These are phyloP conservation scores for Neoboletus subvelutipes DNA, from an alignment of 768 basidiomycete species.

Conservation along the genomic window DNA sequence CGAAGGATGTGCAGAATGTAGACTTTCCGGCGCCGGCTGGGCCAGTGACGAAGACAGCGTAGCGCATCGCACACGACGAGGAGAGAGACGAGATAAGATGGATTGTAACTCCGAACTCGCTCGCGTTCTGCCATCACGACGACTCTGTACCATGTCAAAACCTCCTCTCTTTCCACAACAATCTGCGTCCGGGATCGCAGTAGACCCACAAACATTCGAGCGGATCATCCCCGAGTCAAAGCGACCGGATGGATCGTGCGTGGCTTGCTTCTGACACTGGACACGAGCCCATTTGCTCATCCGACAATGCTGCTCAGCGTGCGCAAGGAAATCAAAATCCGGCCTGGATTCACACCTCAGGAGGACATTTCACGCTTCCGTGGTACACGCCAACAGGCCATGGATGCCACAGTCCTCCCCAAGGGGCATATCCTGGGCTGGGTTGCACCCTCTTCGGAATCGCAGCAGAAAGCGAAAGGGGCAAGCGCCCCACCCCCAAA, in stretches of 20 bases:
- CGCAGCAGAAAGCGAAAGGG: conserved; percentile 31
- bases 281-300: conserved; percentile 10
- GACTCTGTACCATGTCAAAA: conserved; percentile 53
- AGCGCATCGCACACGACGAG: conserved; percentile 57
- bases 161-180: conserved; percentile 75
- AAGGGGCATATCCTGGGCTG: conserved; percentile 86
- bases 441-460: conserved; percentile 56
- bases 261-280: conserved; percentile 8
- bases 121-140: conserved; percentile 8
- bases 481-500: conserved; percentile 45
- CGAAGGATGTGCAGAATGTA: conserved; percentile 84
- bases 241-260: conserved; percentile 82
- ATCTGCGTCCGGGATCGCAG: conserved; percentile 72
- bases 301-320: conserved; percentile 45
- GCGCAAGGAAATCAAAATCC: conserved; percentile 84
- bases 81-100: conserved; percentile 12
- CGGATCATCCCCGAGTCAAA: conserved; percentile 85
- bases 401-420: conserved; percentile 61
- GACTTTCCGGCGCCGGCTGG: conserved; percentile 98
- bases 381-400: conserved; percentile 69
- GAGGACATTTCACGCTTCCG: conserved; percentile 91
- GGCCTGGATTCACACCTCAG: conserved; percentile 92
- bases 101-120: conserved; percentile 32
- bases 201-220: conserved; percentile 84
- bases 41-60: conserved; percentile 88